phyloP scores from a whole-genome alignment of 192 early-diverging fungal species.

The Paraglomus brasilianum region DNA sequence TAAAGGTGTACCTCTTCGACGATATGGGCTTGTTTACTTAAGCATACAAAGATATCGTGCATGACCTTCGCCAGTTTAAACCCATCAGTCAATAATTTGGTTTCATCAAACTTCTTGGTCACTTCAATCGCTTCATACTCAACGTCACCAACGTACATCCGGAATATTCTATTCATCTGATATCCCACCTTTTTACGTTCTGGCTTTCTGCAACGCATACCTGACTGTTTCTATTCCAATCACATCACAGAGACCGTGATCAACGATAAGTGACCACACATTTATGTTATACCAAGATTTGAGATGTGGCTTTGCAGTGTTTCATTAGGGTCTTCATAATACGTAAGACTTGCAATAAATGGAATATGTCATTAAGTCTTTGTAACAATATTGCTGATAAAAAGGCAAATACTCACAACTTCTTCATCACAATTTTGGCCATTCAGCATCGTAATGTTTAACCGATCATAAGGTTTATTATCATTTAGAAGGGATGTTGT shows the following conservation, averaged over 20 bases:
- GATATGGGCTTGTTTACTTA: constrained; percentile 7
- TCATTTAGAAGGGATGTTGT: constrained; percentile 28
- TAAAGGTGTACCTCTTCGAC: too few relatives aligned
- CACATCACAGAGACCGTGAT: constrained; percentile 29
- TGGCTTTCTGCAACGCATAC: constrained; percentile 16
- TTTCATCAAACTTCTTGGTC: constrained; percentile 27
- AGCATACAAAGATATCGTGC: constrained; percentile 31
- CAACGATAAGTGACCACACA: constrained; percentile 31
- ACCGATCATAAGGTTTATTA: constrained; percentile 25
- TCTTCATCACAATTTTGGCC: constrained; percentile 29
- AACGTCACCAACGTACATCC: constrained; percentile 21
- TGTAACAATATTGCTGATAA: background rate
- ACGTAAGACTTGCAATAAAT: constrained; percentile 32
- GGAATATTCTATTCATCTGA: constrained; percentile 21
- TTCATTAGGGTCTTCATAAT: constrained; percentile 31
- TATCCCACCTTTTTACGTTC: constrained; percentile 6
- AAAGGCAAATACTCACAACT: constrained; percentile 30
- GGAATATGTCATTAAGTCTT: constrained; percentile 25
- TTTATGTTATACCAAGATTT: constrained; percentile 31
- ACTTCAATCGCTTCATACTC: constrained; percentile 29
- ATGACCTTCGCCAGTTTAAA: constrained; percentile 26
- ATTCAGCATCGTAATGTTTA: constrained; percentile 31
- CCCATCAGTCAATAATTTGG: constrained; percentile 18
- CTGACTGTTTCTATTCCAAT: constrained; percentile 26
- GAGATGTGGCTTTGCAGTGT: constrained; percentile 25